These are phyloP conservation scores for Suillus americanus DNA, from an alignment of 768 basidiomycete species.

Conservation along the genomic window DNA sequence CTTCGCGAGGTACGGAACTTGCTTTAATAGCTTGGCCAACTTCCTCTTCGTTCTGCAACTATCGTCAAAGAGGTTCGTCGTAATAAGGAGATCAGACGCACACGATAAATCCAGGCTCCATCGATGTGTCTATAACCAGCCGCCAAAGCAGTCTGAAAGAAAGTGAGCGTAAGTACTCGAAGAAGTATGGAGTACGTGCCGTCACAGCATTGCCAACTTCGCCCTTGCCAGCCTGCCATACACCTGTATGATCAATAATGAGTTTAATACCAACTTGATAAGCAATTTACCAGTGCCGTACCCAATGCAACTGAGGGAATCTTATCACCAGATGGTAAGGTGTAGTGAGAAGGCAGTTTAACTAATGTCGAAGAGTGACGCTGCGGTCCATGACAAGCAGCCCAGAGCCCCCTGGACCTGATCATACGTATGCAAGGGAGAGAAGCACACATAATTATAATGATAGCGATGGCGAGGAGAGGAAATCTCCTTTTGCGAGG, in stretches of 20 bases:
- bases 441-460: constrained; percentile 22
- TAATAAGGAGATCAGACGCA: constrained; percentile 26
- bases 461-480: constrained; percentile 20
- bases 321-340: constrained; percentile 63
- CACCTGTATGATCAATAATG: constrained; percentile 38
- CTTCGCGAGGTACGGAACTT: constrained; percentile 58
- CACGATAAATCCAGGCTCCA: constrained; percentile 69
- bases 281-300: constrained; percentile 21
- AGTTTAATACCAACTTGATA: constrained; percentile 1
- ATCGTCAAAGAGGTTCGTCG: constrained; percentile 5
- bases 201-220: constrained; percentile 72
- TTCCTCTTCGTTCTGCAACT: constrained; percentile 61
- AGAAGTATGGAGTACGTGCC: constrained; percentile 27
- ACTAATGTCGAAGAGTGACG: constrained; percentile 23
- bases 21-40: constrained; percentile 62
- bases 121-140: constrained; percentile 74
- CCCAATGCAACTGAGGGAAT: constrained; percentile 71
- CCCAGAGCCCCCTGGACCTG: constrained; percentile 21
- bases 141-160: constrained; percentile 49
- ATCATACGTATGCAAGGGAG: constrained; percentile 19
- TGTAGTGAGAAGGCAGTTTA: constrained; percentile 47
- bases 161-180: not conserved
- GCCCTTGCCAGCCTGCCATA: constrained; percentile 56
- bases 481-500: constrained; percentile 22
- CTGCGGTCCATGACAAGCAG: constrained; percentile 17